Conservation (phyloP, 208 protist genomes). For the Wallacemonas sp. region DNA sequence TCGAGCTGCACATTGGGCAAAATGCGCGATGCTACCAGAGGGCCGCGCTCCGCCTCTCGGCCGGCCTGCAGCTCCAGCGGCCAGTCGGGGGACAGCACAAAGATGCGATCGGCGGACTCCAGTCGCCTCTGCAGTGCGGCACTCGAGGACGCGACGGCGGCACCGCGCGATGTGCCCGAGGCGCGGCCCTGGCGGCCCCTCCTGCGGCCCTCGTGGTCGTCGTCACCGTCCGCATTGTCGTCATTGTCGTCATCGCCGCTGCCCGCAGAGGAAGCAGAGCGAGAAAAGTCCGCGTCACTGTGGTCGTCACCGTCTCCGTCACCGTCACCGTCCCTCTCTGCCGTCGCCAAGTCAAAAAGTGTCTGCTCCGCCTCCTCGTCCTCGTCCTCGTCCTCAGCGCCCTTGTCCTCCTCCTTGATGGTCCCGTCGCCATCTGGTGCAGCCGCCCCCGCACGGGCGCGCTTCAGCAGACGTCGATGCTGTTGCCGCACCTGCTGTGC, state of each 20-base stretch:
- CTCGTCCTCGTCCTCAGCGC: constrained; percentile 8
- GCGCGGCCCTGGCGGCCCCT: not conserved
- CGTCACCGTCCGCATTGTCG: not conserved
- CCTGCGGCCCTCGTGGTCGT: not conserved
- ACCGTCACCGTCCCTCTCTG: no score
- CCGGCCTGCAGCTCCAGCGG: constrained; percentile 54
- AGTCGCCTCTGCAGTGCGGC: constrained; percentile 6
- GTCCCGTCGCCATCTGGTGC: not conserved
- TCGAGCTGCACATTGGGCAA: constrained; percentile 41
- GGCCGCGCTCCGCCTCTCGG: constrained; percentile 59
- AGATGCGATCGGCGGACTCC: constrained; percentile 3
- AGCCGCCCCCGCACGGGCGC: not conserved
- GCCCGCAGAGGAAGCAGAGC: not conserved
- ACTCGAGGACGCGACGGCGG: not conserved
- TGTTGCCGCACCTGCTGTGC: constrained; percentile 12
- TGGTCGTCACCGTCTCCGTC: not conserved
- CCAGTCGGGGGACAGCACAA: constrained; percentile 35
- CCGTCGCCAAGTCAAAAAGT: not conserved
- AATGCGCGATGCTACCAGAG: constrained; percentile 41
- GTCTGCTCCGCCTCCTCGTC: constrained; percentile 14
- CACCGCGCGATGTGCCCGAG: not conserved
- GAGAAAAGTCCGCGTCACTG: not conserved
- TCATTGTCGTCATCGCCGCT: not conserved
- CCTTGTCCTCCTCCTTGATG: constrained; percentile 16
- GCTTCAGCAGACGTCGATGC: not conserved